Conservation (phyloP, 192 early-diverging fungal genomes). For the Haplosporangium gracile region DNA sequence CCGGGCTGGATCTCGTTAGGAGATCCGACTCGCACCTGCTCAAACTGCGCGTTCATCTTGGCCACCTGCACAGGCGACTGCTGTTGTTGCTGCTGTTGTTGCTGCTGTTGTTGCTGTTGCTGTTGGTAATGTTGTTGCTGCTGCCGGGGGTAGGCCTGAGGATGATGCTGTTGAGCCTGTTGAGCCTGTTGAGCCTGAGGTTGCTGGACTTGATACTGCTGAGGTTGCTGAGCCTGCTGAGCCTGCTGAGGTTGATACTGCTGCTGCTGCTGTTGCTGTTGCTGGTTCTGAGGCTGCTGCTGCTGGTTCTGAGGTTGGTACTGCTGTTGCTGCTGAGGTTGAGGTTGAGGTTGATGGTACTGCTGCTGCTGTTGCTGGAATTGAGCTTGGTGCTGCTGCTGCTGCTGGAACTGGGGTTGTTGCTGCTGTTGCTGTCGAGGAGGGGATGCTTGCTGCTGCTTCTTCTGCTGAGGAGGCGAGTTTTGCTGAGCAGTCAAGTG, state of each 20-base stretch:
- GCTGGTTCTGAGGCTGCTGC: slow-evolving; percentile 13
- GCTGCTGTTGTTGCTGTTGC: slow-evolving; percentile 19
- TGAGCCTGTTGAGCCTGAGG: slow-evolving; percentile 6
- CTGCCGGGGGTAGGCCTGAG: neutral
- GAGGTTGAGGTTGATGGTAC: slow-evolving; percentile 5
- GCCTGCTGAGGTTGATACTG: slow-evolving; percentile 12
- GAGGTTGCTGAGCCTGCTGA: slow-evolving; percentile 8
- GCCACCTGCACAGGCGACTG: neutral
- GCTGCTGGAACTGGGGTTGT: slow-evolving; percentile 11
- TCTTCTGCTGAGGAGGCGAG: neutral
- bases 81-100: slow-evolving; percentile 2
- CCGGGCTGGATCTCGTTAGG: slow-evolving; percentile 7
- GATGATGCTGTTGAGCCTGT: neutral
- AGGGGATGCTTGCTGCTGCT: neutral
- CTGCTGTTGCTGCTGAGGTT: slow-evolving; percentile 14
- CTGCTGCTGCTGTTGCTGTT: slow-evolving; percentile 7
- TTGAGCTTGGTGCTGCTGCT: neutral
- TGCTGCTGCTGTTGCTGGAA: slow-evolving; percentile 16
- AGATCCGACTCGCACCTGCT: slow-evolving; percentile 8
- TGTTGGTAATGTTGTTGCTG: slow-evolving; percentile 21
- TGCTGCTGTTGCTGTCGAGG: slow-evolving; percentile 11
- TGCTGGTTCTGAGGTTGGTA: slow-evolving; percentile 1
- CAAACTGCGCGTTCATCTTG: neutral
- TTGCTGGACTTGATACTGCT: neutral
- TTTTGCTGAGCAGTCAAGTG: neutral